A percentile compares a stretch with the other conserved stretches of the same genome.
Conservation (phyloP, 1,284 basidiomycete genomes). For the Sutorius eximius region DNA sequence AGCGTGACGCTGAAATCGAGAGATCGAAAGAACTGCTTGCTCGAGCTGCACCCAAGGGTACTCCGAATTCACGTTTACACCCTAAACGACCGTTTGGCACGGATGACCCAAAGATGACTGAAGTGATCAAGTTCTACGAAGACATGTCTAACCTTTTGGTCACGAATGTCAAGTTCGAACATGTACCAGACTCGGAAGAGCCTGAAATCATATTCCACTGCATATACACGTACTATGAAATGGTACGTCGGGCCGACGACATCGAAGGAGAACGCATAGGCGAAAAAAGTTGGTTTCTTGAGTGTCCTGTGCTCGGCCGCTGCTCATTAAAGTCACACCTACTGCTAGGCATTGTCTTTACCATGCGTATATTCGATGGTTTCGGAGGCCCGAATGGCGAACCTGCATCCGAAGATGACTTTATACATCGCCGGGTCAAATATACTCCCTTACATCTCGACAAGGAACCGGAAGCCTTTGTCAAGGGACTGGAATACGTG, state of each 20-base stretch:
- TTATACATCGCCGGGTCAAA: conserved; percentile 46
- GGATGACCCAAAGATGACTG: conserved; percentile 52
- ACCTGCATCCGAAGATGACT: conserved; percentile 36
- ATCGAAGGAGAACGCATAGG: conserved; percentile 31
- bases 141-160: conserved; percentile 60
- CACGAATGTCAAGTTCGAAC: conserved; percentile 46
- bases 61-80: conserved; percentile 31
- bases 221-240: conserved; percentile 50
- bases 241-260: conserved; percentile 27
- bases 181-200: conserved; percentile 22
- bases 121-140: conserved; percentile 58
- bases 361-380: conserved; percentile 48
- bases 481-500: conserved; percentile 60
- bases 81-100: conserved; percentile 35
- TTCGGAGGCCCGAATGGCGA: conserved; percentile 34
- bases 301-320: neutral
- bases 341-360: conserved; percentile 58
- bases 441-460: conserved; percentile 67
- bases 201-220: conserved; percentile 51
- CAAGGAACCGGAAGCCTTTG: conserved; percentile 54
- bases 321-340: conserved; percentile 4
- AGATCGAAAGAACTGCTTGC: conserved; percentile 48
- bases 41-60: conserved; percentile 38
- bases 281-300: conserved; percentile 40
- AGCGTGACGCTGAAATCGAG: conserved; percentile 64